Evolutionary conservation across 257 asterid genomes (phyloP).

Genomic region (Linderniella brevidens): DNA sequence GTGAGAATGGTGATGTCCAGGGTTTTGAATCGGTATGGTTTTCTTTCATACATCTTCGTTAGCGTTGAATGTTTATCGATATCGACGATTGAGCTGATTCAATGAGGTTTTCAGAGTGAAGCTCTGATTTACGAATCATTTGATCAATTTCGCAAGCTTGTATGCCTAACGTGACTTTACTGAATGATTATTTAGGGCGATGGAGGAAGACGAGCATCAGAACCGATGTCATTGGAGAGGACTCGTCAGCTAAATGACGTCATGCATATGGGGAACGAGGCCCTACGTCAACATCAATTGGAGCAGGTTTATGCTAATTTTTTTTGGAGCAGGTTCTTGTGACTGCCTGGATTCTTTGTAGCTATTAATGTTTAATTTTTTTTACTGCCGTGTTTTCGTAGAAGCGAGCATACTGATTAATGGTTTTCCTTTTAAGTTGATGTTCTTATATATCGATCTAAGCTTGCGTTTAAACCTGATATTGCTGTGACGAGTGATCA

Average conservation of each 20-base stretch:
- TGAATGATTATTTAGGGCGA: slow-evolving; percentile 25
- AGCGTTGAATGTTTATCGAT: background rate
- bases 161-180: no score
- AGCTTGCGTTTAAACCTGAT: no score
- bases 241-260: slow-evolving; percentile 34
- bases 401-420: no score
- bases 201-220: slow-evolving; percentile 15
- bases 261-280: slow-evolving; percentile 50
- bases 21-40: slow-evolving; percentile 50
- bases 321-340: background rate
- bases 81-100: background rate
- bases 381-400: no score
- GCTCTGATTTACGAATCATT: background rate
- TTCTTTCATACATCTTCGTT: no score
- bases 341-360: background rate
- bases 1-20: slow-evolving; percentile 50
- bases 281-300: slow-evolving; percentile 46
- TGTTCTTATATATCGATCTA: no score
- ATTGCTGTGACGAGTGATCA: no score
- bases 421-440: no score
- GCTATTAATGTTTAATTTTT: no score
- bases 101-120: background rate
- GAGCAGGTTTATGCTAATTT: slow-evolving; percentile 42
- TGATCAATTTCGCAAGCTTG: no score
- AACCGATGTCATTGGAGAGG: slow-evolving; percentile 55